phyloP scores from a whole-genome alignment of 257 asterid species.

The Solanum etuberosum region DNA sequence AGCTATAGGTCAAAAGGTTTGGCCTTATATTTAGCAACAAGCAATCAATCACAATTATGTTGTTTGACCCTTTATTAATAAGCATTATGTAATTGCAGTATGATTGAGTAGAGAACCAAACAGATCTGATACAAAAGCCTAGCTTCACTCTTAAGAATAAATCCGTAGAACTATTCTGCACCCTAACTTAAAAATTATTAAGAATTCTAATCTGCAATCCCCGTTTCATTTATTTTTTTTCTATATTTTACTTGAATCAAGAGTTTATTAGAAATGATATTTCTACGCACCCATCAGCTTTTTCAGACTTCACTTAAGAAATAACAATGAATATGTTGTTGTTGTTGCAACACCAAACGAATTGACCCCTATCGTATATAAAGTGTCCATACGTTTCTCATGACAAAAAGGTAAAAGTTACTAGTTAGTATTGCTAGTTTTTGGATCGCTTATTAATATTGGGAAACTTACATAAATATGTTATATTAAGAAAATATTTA shows the following conservation, averaged over 20 bases:
- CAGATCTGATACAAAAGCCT: slow-evolving; percentile 4
- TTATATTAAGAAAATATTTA: too few relatives aligned
- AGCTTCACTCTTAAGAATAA: slow-evolving; percentile 1
- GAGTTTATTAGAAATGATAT: too few relatives aligned
- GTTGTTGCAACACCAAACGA: neutral
- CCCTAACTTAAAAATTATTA: neutral
- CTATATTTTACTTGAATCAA: too few relatives aligned
- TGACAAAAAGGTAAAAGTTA: neutral
- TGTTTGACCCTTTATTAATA: neutral
- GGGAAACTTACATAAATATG: too few relatives aligned
- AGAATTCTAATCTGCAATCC: neutral
- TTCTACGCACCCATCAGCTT: too few relatives aligned
- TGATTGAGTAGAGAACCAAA: neutral
- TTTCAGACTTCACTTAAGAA: neutral
- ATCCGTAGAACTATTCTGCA: neutral
- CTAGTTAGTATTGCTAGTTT: too few relatives aligned
- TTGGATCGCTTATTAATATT: neutral
- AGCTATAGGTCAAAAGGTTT: neutral
- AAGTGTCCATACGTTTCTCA: neutral
- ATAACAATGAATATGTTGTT: neutral
- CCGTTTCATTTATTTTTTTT: too few relatives aligned
- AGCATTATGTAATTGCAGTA: neutral
- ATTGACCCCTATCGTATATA: neutral
- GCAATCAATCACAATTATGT: neutral
- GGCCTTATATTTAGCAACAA: neutral